A percentile compares a stretch with the other conserved stretches of the same genome.
phyloP scores from a whole-genome alignment of 1,284 basidiomycete genomes.

The Malassezia psittaci region DNA sequence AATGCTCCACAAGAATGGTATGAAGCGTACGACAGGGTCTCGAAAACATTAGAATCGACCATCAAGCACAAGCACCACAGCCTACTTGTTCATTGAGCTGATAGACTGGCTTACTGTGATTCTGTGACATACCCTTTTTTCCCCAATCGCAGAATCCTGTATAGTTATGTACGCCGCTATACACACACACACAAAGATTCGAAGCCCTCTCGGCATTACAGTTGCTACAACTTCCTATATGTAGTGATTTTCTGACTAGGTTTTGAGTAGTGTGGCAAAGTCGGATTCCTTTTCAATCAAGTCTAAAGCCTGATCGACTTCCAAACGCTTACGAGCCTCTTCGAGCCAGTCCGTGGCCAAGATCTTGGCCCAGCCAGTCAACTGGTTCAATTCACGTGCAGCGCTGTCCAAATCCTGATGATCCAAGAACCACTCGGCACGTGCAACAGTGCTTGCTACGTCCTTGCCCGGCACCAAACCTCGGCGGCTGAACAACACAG shows the following conservation, averaged over 20 bases:
- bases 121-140: too few relatives aligned
- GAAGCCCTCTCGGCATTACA: too few relatives aligned
- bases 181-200: too few relatives aligned
- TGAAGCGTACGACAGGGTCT: too few relatives aligned
- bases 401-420: conserved; percentile 89
- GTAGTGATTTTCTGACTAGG: conserved; percentile 3
- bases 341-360: conserved; percentile 82
- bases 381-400: conserved; percentile 78
- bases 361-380: conserved; percentile 66
- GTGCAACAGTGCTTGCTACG: conserved; percentile 70
- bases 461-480: conserved; percentile 63
- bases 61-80: too few relatives aligned
- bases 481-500: conserved; percentile 69
- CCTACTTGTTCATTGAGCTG: too few relatives aligned
- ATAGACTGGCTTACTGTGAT: too few relatives aligned
- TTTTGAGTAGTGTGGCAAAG: conserved; percentile 50
- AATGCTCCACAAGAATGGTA: too few relatives aligned
- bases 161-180: too few relatives aligned
- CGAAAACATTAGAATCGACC: too few relatives aligned
- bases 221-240: not conserved
- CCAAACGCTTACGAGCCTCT: conserved; percentile 74
- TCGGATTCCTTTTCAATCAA: conserved; percentile 74
- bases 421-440: conserved; percentile 80
- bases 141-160: too few relatives aligned
- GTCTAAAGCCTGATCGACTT: conserved; percentile 88